A percentile compares a stretch with the other conserved stretches of the same genome.
phyloP scores from a whole-genome alignment of 2,329 filamentous ascomycete genomes.

The Emericellopsis atlantica region DNA sequence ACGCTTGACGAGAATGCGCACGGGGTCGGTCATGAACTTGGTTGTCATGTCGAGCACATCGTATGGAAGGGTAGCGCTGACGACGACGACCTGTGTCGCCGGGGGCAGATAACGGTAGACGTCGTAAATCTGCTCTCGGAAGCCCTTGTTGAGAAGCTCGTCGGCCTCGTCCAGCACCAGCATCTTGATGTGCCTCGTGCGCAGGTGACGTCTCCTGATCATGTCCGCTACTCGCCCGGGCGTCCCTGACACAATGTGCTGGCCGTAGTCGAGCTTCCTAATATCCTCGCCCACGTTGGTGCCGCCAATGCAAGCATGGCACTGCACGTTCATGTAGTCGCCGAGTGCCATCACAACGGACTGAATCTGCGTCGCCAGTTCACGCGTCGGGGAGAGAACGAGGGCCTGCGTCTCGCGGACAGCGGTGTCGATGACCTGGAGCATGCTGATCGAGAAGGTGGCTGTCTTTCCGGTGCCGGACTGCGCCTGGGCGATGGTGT shows the following conservation, averaged over 20 bases:
- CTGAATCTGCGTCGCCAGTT: conserved; percentile 96
- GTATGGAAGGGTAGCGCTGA: conserved; percentile 92
- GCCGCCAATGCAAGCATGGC: conserved; percentile 95
- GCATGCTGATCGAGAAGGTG: conserved; percentile 91
- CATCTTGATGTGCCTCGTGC: conserved; percentile 53
- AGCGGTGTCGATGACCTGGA: conserved; percentile 89
- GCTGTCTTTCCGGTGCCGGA: conserved; percentile 96
- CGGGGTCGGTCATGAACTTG: conserved; percentile 98
- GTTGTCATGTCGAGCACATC: conserved; percentile 98
- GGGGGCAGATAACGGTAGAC: conserved; percentile 95
- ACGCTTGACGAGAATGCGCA: conserved; percentile 94
- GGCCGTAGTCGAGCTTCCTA: conserved; percentile 90
- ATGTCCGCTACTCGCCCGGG: conserved; percentile 77
- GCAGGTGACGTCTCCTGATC: conserved; percentile 44
- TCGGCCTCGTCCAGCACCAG: conserved; percentile 49
- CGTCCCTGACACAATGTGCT: conserved; percentile 94
- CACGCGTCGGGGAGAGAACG: conserved; percentile 88
- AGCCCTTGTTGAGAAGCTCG: conserved; percentile 74
- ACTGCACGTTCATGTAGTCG: conserved; percentile 99
- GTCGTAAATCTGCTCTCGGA: conserved; percentile 97
- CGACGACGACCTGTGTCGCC: conserved; percentile 95
- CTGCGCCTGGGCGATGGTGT: conserved; percentile 96
- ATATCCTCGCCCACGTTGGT: conserved; percentile 98
- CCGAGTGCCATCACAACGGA: conserved; percentile 99
- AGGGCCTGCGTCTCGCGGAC: conserved; percentile 90